Percentiles rank a stretch among this genome's conserved stretches.
Conservation (phyloP, 441 rosid species). For the Isatis lusitanica region DNA sequence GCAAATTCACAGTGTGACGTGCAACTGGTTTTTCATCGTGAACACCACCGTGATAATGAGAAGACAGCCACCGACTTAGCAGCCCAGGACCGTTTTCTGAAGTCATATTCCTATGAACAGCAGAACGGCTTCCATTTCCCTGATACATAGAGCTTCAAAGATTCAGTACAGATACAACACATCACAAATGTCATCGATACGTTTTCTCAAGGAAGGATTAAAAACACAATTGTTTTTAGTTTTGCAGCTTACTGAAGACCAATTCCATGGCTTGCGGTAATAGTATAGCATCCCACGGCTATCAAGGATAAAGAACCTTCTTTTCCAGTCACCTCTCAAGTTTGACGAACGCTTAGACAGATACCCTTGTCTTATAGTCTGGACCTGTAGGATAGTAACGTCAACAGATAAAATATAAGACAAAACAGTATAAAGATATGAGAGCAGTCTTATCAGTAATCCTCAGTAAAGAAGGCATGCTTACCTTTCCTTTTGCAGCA, state of each 20-base stretch:
- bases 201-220: constrained; percentile 11
- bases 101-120: constrained; percentile 52
- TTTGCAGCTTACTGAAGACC: constrained; percentile 65
- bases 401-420: constrained; percentile 19
- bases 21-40: constrained; percentile 95
- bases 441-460: neutral
- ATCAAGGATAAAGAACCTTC: constrained; percentile 97
- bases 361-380: constrained; percentile 95
- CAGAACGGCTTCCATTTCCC: constrained; percentile 69
- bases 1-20: constrained; percentile 87
- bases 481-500: constrained; percentile 87
- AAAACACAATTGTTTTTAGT: neutral
- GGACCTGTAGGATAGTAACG: constrained; percentile 55
- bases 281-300: constrained; percentile 96
- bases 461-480: neutral
- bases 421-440: neutral
- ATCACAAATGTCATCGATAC: constrained; percentile 22
- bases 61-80: constrained; percentile 94
- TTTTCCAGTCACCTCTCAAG: constrained; percentile 97
- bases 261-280: constrained; percentile 82
- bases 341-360: constrained; percentile 96
- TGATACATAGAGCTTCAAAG: constrained; percentile 36
- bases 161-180: constrained; percentile 22
- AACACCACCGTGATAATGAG: constrained; percentile 86
- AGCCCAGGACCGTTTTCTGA: constrained; percentile 75